Evolutionary conservation across 768 basidiomycete species (phyloP), one percentile per base, ranked within the genome.

Genomic region (Xanthoconium purpureum): DNA sequence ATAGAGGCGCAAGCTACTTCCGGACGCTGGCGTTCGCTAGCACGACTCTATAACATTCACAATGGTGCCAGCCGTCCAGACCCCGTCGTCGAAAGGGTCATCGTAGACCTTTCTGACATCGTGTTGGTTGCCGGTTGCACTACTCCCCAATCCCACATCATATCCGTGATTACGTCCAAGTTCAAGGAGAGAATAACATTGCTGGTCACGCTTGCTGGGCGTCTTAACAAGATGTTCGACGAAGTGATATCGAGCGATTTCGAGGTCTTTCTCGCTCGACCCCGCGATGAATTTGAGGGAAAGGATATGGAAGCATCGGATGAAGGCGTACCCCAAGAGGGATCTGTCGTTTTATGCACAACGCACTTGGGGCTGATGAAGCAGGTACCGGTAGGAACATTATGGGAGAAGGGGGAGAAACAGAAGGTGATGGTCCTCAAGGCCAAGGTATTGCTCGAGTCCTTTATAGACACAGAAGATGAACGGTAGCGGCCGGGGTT

Each of bases 191-290:
- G 33, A 28, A 39, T 58, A 40, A 4, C n/a, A 20, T 43, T 47
- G 5, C 52, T 60, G 8, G 56, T 58, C 18, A 44, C 52, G 2
- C 59, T 60, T 18, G 59, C 59, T 35, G 56, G 52, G 10, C 52
- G 45, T 10, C 59, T 60, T n/a, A 28, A 40, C 20, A 53, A 47
- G 44, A 42, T 58, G 37, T 54, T 60, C 20, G 40, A 12, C 18
- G 40, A 42, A 12, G 40, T 42, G 24, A 24, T 24, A 24, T 24
- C 24, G 24, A 24, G 24, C 24, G 24, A 24, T 24, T 24, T 24
- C 24, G 40, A 42, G 8, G 40, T 42, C 18, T 11, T 42, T 10
- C 10, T 20, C 18, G 18, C 20, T 20, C 40, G 40, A 11, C 40
- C 40, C 9, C 18, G 40, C 1, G 11, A 42, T 20, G 20, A 9